Evolutionary conservation across 2,329 filamentous ascomycete species (phyloP), one percentile per base, ranked within the genome.

Genomic region (Diaporthe sp.): DNA sequence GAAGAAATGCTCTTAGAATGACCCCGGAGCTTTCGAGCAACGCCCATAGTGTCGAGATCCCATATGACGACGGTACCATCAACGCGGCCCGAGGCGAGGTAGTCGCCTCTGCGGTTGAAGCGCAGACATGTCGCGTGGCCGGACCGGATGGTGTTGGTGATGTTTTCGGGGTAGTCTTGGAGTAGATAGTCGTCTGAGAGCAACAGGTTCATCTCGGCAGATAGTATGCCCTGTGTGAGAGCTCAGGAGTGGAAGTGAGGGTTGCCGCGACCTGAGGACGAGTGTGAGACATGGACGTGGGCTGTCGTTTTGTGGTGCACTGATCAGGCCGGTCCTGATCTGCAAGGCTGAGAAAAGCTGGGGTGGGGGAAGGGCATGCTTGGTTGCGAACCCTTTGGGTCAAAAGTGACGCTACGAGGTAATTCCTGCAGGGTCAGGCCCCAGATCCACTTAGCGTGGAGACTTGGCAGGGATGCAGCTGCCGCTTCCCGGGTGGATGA

Each of bases 41-140:
- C 95, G 50, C 97, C 96, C 89, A 97, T 97, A 13, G 97, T 99
- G 85, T 99, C 97, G 67, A 98, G 91, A 82, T 99, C 97, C 89
- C 97, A 99, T 61, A 99, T 94, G 72, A 97, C 95, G 54, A 99
- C 94, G 7, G 95, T 97, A 78, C 97, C 97, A 85, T 99, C 97
- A 76, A 95, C 94, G 81, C 97, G 93, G 77, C 97, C 97, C 40
- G 96, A 97, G 58, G 97, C 97, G 77, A 99, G 92, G 80, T 97
- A 96, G 84, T 99, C 96, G 83, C 97, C 97, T 81, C 93, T 94
- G 81, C 95, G 94, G 81, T 96, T 98, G 89, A 99, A 99, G 78
- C 96, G 95, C 76, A 92, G 85, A 80, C 89, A 91, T 78, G 90
- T 91, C 74, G 90, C 89, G 84, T 93, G 90, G 35, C 91, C 90